Base-by-base conservation (phyloP, 177 flowering plant species). In the Vitis hybrid region DNA sequence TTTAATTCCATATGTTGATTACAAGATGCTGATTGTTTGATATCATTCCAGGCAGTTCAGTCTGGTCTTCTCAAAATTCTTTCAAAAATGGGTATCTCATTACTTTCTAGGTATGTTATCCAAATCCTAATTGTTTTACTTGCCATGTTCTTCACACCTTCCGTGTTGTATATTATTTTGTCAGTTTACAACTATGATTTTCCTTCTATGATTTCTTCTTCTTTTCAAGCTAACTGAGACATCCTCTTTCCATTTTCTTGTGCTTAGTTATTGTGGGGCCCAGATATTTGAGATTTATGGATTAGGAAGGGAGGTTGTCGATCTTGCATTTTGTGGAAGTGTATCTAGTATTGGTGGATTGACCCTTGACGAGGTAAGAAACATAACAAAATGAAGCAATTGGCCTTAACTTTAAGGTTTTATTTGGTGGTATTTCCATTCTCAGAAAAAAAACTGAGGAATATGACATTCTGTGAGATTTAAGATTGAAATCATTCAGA, bases 281-380 rank as follows among this genome's bases (percentile, higher is more conserved):
- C 99, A 96, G 74, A 96, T 96, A 80, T 96, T 96, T 86, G 99
- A 96, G 85, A 82, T 96, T 50, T 96, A 93, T 78, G 99, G 99
- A 55, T 77, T 96, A 14, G 99, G 97, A 69, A 81, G 85, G 77
- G 98, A 96, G 49, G 77, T 94, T 74, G 91, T 96, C 64, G 97
- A 92, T 84, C 80, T 89, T 70, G 89, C 97, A 72, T 96, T 96
- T 75, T 80, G 86, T 74, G 99, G 99, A 64, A 96, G 99, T 79
- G 82, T 83, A n/a, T 93, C 99, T 61, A 89, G 77, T 1, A 86
- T 92, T 76, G 97, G 97, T 77, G 99, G 99, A 70, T 79, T 94
- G 70, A 92, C 86, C 62, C 75, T 93, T 66, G 92, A 94, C 78
- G 99, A 96, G 98, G 99, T 96, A 80, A 78, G 72, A 19, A 62